These are phyloP conservation scores for Pseudogymnoascus sp. DNA, from an alignment of 2,329 filamentous ascomycete genomes.

Conservation along the genomic window DNA sequence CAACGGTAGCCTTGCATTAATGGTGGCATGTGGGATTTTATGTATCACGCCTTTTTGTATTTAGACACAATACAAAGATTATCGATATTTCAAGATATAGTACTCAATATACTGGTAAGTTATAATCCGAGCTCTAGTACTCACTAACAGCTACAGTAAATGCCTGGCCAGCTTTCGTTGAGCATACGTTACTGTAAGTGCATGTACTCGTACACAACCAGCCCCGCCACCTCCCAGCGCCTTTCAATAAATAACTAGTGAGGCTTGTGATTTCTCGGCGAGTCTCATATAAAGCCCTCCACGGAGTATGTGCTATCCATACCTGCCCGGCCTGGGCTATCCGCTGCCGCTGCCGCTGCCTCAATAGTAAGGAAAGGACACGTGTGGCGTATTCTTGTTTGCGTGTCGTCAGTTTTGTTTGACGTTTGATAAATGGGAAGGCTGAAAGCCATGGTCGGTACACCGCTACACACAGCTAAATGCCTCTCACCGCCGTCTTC, in stretches of 20 bases:
- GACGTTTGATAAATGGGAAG: conserved; percentile 1
- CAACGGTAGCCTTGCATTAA: conserved; percentile 3
- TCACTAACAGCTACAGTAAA: not conserved
- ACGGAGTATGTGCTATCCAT: not conserved
- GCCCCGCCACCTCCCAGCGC: not conserved
- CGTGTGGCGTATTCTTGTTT: not conserved
- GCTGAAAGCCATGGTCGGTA: not conserved
- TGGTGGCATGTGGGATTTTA: not conserved
- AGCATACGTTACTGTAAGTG: not conserved
- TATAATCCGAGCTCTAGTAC: not conserved
- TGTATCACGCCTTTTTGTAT: not conserved
- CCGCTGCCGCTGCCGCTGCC: no score
- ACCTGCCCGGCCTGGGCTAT: not conserved
- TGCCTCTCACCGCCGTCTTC: not conserved
- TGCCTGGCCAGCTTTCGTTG: not conserved
- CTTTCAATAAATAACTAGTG: not conserved
- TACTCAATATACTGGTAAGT: not conserved
- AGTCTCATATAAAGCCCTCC: not conserved
- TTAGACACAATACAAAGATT: not conserved
- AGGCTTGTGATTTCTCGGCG: not conserved
- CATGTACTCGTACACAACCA: not conserved
- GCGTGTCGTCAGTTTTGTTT: not conserved
- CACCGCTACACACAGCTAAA: not conserved
- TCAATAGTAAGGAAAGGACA: not conserved
- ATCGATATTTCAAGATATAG: no score